Percentiles rank a stretch among this genome's conserved stretches.
Evolutionary conservation across 352 stramenopile species (phyloP).

Genomic region (Phytophthora fragariae): DNA sequence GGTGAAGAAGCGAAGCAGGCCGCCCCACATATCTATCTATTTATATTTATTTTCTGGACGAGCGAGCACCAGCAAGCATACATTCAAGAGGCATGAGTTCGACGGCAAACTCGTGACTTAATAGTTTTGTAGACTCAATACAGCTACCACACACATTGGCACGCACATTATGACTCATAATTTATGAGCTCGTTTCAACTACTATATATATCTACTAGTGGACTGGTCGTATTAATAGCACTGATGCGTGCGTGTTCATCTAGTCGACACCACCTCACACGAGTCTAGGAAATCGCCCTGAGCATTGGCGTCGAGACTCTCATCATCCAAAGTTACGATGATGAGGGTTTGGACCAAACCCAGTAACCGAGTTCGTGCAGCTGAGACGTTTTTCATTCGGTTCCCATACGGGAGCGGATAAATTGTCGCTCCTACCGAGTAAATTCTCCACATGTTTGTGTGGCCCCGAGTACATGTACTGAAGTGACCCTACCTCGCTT

Average conservation of each 20-base stretch:
- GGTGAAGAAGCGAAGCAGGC: neutral
- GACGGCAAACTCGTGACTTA: slow-evolving; percentile 22
- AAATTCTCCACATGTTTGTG: slow-evolving; percentile 17
- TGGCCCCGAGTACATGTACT: neutral
- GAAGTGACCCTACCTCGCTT: neutral
- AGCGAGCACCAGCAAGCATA: slow-evolving; percentile 1
- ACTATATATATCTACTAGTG: too few species aligned
- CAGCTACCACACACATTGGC: slow-evolving; percentile 6
- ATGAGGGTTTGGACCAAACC: too few species aligned
- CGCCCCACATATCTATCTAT: slow-evolving; percentile 31
- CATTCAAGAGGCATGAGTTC: slow-evolving; percentile 20
- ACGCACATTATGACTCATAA: too few species aligned
- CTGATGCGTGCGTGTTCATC: too few species aligned
- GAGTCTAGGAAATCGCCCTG: neutral
- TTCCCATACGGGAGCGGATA: slow-evolving; percentile 18
- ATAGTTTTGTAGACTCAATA: slow-evolving; percentile 21
- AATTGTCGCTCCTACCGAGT: neutral
- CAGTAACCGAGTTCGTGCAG: neutral
- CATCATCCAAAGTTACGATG: too few species aligned
- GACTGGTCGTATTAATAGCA: too few species aligned
- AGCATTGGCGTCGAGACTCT: too few species aligned
- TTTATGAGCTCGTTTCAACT: neutral
- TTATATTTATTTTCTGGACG: slow-evolving; percentile 34
- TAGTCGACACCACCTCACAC: neutral
- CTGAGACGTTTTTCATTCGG: slow-evolving; percentile 30